Evolutionary conservation across 2,329 filamentous ascomycete genomes (phyloP).

Genomic region (Fusarium verrucosum): DNA sequence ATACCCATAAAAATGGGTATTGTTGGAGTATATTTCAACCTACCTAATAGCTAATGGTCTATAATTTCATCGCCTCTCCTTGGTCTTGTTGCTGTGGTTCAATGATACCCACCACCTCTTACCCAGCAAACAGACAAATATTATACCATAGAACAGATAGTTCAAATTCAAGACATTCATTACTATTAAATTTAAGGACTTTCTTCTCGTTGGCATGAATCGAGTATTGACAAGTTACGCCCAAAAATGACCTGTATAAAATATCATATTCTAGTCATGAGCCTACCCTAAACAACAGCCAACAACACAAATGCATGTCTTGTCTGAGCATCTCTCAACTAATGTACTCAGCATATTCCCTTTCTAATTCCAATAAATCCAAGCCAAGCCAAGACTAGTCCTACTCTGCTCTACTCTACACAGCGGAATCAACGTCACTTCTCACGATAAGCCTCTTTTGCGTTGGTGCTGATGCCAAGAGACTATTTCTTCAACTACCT

Average conservation of each 20-base stretch:
- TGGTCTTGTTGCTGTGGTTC: background rate
- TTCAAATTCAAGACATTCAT: background rate
- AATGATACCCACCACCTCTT: background rate
- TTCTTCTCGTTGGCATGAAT: background rate
- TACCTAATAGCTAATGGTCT: slow-evolving; percentile 33
- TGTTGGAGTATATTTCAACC: background rate
- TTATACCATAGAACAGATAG: background rate
- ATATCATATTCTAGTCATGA: background rate
- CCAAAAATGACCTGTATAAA: background rate
- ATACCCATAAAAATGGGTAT: slow-evolving; percentile 16
- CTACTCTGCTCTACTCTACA: background rate
- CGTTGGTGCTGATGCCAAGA: background rate
- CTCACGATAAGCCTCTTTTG: background rate
- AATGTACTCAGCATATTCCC: background rate
- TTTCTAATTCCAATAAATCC: background rate
- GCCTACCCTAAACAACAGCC: slow-evolving; percentile 13
- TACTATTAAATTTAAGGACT: too few relatives aligned
- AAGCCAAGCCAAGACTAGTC: slow-evolving; percentile 1
- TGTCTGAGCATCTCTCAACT: background rate
- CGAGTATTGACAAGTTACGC: background rate
- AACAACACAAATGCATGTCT: slow-evolving; percentile 5
- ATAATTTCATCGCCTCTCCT: background rate
- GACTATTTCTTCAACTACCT: background rate
- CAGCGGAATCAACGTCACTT: background rate
- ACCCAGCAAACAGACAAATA: background rate